These are phyloP conservation scores for Trichoderma polysporum DNA, from an alignment of 2,329 filamentous ascomycete genomes.

Conservation along the genomic window DNA sequence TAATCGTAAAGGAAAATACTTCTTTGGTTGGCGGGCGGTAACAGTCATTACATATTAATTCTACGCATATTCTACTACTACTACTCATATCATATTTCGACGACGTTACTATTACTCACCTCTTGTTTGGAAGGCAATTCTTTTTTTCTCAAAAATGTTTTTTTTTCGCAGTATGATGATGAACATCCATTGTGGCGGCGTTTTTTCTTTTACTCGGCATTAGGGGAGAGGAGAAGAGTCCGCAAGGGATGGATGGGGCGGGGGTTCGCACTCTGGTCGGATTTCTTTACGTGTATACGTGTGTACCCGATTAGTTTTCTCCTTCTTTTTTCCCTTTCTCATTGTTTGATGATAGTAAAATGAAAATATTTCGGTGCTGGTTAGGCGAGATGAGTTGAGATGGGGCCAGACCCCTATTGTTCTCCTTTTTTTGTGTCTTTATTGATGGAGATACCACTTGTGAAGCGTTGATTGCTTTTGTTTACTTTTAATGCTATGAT, in stretches of 20 bases:
- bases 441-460: neutral
- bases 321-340: neutral
- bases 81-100: too few species aligned
- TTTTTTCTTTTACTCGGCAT: neutral
- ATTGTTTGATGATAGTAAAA: slow-evolving; percentile 6
- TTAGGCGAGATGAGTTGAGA: slow-evolving; percentile 13
- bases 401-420: neutral
- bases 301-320: neutral
- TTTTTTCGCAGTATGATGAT: neutral
- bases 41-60: slow-evolving; percentile 16
- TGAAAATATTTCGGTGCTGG: slow-evolving; percentile 9
- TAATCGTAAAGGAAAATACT: neutral
- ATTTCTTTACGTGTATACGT: too few species aligned
- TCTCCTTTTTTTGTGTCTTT: neutral
- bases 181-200: slow-evolving; percentile 7
- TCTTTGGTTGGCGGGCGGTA: neutral
- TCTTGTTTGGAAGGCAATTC: neutral
- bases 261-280: neutral
- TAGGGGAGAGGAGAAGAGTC: neutral
- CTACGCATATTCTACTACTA: neutral
- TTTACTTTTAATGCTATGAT: neutral
- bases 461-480: neutral
- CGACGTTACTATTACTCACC: neutral
- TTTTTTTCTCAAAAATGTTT: neutral
- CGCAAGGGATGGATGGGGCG: neutral